Base-by-base conservation (phyloP, 805 yeast species). In the Barnettozyma sucrosica region DNA sequence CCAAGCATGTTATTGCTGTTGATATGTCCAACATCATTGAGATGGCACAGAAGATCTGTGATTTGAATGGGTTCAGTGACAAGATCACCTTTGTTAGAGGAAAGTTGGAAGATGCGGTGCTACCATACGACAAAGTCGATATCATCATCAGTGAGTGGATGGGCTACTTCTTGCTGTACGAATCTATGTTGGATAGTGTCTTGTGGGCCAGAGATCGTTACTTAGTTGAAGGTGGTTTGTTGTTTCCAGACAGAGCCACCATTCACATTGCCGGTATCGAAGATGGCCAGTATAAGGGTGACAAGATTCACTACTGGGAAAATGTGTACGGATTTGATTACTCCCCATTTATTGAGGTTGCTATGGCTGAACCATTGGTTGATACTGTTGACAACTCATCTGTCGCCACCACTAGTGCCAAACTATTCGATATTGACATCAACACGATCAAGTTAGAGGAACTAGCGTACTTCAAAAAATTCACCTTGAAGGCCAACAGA, bases 131-230 rank as follows among this genome's bases (percentile, higher is more conserved):
- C 47, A 74, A 85, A 64, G 99, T 93, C 47, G 99, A 93, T 65
- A 92, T 93, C 58, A 93, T 93, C 56, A 83, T 93, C 51, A 83
- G 93, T 54, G 99, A 93, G 68, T 93, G 99, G 99, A 93, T 93
- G 99, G 99, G 99, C 16, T 93, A 93, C 68, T 93, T 93, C 62
- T 69, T 95, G 57, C 75, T 95, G 48, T 93, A 92, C 65, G 99
- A 93, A 75, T 87, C 96, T 51, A 93, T 93, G 99, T 77, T 93
- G 66, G 98, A 93, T 68, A 89, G 98, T 24, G 99, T 93, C 24
- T 72, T 93, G 56, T 80, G 79, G 57, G 99, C 99, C 32, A 80
- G 99, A 69, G 99, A 93, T 69, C 81, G 77, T 65, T 95, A 89
- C 67, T 72, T 87, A 51, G 70, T 61, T 24, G 64, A 71, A 59